Percentiles rank a stretch among this genome's conserved stretches.
These are phyloP conservation scores for Taphrina populina DNA, from an alignment of 1,139 yeast species.

Conservation along the genomic window DNA sequence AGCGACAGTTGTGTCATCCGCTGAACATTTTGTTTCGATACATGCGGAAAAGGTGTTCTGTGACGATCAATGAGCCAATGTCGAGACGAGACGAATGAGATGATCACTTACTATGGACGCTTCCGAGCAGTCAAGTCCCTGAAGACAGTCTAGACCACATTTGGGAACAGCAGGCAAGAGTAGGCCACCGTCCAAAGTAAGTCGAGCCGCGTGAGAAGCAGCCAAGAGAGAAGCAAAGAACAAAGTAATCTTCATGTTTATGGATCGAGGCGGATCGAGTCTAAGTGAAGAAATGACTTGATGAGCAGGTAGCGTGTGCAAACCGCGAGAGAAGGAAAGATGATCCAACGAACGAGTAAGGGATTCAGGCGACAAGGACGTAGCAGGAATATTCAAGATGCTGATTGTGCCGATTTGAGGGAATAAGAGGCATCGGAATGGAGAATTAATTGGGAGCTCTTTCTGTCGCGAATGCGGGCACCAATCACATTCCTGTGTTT, in stretches of 20 bases:
- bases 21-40: not conserved
- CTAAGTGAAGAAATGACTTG: too few relatives aligned
- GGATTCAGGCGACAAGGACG: too few relatives aligned
- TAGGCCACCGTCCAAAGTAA: constrained; percentile 3
- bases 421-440: too few relatives aligned
- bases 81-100: not conserved
- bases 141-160: constrained; percentile 12
- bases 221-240: constrained; percentile 1
- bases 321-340: too few relatives aligned
- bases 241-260: constrained; percentile 3
- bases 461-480: too few relatives aligned
- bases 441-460: too few relatives aligned
- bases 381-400: too few relatives aligned
- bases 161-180: not conserved
- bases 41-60: constrained; percentile 7
- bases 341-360: too few relatives aligned
- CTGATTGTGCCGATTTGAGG: too few relatives aligned
- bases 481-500: too few relatives aligned
- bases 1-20: constrained; percentile 10
- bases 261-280: too few relatives aligned
- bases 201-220: constrained; percentile 1
- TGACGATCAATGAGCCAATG: not conserved
- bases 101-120: constrained; percentile 2
- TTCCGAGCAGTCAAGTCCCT: constrained; percentile 1
- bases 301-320: too few relatives aligned